These are phyloP conservation scores for Emydomyces testavorans DNA, from an alignment of 2,329 filamentous ascomycete species.

Conservation along the genomic window DNA sequence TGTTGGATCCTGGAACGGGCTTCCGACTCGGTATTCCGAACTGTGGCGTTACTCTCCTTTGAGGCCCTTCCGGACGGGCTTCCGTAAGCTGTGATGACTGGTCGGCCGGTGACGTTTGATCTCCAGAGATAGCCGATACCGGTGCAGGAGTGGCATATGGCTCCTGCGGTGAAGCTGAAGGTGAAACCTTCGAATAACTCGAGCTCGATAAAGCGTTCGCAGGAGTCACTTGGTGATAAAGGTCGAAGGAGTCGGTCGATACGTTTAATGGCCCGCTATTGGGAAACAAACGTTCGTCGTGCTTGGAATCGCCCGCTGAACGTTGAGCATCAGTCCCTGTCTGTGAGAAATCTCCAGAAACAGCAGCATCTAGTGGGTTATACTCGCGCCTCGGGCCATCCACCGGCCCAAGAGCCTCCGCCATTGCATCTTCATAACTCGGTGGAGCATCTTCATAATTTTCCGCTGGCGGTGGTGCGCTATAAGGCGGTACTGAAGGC, in stretches of 20 bases:
- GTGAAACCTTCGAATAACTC: not conserved
- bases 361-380: slow-evolving; percentile 33
- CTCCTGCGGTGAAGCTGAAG: not conserved
- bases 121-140: not conserved
- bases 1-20: slow-evolving; percentile 10
- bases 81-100: slow-evolving; percentile 1
- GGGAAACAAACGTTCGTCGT: slow-evolving; percentile 22
- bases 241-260: slow-evolving; percentile 30
- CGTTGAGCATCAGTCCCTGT: slow-evolving; percentile 30
- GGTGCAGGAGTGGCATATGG: not conserved
- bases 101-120: not conserved
- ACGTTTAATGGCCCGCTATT: slow-evolving; percentile 17
- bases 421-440: slow-evolving; percentile 88
- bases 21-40: slow-evolving; percentile 14
- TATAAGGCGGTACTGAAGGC: slow-evolving; percentile 19
- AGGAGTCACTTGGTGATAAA: slow-evolving; percentile 27
- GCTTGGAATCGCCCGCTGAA: slow-evolving; percentile 25
- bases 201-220: slow-evolving; percentile 1
- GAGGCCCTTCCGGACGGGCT: not conserved
- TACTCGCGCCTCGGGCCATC: slow-evolving; percentile 52
- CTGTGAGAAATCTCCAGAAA: slow-evolving; percentile 21
- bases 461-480: slow-evolving; percentile 18
- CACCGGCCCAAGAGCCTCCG: slow-evolving; percentile 61
- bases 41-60: slow-evolving; percentile 6
- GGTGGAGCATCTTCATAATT: slow-evolving; percentile 66